These are phyloP conservation scores for Gossypium armourianum DNA, from an alignment of 441 rosid species.

Conservation along the genomic window DNA sequence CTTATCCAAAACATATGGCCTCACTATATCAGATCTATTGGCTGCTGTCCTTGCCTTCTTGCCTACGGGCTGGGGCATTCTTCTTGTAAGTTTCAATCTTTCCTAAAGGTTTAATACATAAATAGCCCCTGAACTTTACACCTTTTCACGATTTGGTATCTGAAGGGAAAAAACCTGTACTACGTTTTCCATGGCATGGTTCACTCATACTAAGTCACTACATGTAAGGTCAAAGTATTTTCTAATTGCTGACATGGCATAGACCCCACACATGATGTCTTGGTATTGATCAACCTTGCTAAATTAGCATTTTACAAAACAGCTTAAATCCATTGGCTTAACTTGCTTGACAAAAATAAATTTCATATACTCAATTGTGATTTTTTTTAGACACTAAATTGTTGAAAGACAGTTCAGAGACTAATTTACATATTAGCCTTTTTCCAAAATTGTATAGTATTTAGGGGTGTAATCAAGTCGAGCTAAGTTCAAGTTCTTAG, in stretches of 20 bases:
- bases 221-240: background rate
- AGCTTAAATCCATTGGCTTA: background rate
- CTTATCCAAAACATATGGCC: conserved; percentile 49
- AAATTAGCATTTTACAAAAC: background rate
- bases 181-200: background rate
- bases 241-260: background rate
- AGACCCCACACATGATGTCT: background rate
- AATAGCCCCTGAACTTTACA: background rate
- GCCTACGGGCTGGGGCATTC: conserved; percentile 82
- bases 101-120: background rate
- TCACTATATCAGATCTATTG: conserved; percentile 58
- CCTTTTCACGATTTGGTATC: background rate
- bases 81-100: conserved; percentile 52
- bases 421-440: background rate
- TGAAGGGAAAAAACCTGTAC: background rate
- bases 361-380: background rate
- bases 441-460: background rate
- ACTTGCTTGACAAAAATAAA: background rate
- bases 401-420: background rate
- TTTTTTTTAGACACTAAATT: background rate
- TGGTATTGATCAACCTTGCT: background rate
- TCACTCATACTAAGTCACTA: background rate
- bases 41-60: conserved; percentile 71
- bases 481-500: background rate
- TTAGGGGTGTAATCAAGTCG: background rate